phyloP scores from a whole-genome alignment of 495 filamentous ascomycete species.

The Penicillium waksmanii region DNA sequence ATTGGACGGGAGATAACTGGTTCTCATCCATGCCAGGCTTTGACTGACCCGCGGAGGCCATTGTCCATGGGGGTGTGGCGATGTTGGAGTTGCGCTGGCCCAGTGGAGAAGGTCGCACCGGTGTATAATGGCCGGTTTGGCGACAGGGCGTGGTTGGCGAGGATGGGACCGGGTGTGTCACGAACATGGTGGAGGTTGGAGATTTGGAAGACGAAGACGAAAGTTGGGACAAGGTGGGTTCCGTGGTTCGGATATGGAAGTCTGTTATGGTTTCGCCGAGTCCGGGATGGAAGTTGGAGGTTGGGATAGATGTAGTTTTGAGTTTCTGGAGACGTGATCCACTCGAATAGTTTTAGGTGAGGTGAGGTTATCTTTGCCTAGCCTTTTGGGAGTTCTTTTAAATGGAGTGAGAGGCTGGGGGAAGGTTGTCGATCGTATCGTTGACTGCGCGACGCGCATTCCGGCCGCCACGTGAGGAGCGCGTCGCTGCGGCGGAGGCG shows the following conservation, averaged over 20 bases:
- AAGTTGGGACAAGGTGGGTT: slow-evolving; percentile 16
- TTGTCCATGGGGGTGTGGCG: slow-evolving; percentile 34
- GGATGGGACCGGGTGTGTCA: slow-evolving; percentile 45
- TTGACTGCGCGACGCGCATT: slow-evolving; percentile 26
- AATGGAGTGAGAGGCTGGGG: slow-evolving; percentile 21
- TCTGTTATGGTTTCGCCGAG: slow-evolving; percentile 22
- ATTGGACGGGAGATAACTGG: slow-evolving; percentile 14
- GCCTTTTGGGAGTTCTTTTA: slow-evolving; percentile 8
- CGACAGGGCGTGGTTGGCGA: slow-evolving; percentile 40
- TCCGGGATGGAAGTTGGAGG: slow-evolving; percentile 6
- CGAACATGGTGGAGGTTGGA: slow-evolving; percentile 33
- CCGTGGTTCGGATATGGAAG: slow-evolving; percentile 31
- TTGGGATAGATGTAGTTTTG: background rate
- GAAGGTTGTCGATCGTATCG: slow-evolving; percentile 14
- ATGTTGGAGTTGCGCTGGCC: slow-evolving; percentile 32
- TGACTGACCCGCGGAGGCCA: slow-evolving; percentile 19
- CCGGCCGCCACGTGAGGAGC: slow-evolving; percentile 24
- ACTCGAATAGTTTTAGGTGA: background rate
- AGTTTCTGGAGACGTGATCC: slow-evolving; percentile 5
- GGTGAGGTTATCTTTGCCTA: background rate
- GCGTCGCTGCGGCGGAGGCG: slow-evolving; percentile 17
- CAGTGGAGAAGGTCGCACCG: slow-evolving; percentile 57
- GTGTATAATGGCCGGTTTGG: slow-evolving; percentile 48
- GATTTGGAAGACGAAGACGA: slow-evolving; percentile 18
- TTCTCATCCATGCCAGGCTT: slow-evolving; percentile 19